Evolutionary conservation across 768 basidiomycete genomes (phyloP).

Genomic region (Gelatoporia subvermispora): DNA sequence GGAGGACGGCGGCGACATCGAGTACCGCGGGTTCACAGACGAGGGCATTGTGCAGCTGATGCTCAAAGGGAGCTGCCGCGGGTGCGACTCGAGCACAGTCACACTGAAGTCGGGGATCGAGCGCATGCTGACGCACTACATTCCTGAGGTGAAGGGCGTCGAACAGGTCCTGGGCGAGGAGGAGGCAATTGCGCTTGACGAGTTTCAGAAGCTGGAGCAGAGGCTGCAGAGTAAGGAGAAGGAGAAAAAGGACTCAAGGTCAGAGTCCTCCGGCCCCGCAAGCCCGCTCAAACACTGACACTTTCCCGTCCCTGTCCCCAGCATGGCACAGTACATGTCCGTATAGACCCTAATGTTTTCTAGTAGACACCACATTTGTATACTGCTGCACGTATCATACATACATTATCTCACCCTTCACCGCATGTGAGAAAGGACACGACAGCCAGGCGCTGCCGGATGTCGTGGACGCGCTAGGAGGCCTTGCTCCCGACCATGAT

Average conservation of each 20-base stretch:
- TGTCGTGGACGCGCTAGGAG: background rate
- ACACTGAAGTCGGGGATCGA: conserved; percentile 97
- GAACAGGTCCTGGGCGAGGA: conserved; percentile 90
- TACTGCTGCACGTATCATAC: background rate
- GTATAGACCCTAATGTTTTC: conserved; percentile 32
- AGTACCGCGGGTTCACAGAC: conserved; percentile 88
- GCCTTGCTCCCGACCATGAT: background rate
- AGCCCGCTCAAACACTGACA: no score
- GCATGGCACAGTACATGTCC: conserved; percentile 85
- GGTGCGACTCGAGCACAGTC: conserved; percentile 90
- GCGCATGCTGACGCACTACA: conserved; percentile 98
- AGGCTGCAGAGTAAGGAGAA: conserved; percentile 43
- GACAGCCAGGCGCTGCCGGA: no score
- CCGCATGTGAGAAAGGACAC: background rate
- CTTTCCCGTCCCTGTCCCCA: conserved; percentile 22
- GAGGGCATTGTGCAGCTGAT: conserved; percentile 81
- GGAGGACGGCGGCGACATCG: conserved; percentile 99
- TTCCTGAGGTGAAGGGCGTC: conserved; percentile 90
- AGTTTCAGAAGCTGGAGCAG: conserved; percentile 80
- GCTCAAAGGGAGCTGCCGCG: conserved; percentile 95
- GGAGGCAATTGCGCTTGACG: conserved; percentile 79
- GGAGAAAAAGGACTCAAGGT: conserved; percentile 40
- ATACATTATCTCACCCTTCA: background rate
- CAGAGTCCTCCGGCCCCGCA: conserved; percentile 25
- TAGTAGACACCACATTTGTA: conserved; percentile 6